Evolutionary conservation across 1,139 yeast genomes (phyloP).

Genomic region (Citeromyces hawaiiensis): DNA sequence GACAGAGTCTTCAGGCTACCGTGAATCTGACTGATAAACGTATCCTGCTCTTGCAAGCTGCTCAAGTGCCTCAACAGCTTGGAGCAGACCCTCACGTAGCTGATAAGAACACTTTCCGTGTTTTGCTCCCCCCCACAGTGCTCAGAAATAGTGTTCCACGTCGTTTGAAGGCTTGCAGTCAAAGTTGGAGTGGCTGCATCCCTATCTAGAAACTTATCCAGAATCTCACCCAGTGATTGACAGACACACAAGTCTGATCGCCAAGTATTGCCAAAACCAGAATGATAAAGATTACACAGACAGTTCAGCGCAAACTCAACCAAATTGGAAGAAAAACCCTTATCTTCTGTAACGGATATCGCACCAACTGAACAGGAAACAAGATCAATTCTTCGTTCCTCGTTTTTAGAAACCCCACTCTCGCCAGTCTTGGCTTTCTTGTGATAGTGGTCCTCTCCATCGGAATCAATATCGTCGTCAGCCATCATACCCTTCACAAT

Average conservation of each 20-base stretch:
- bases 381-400: neutral
- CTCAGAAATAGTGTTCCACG: neutral
- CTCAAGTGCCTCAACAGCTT: neutral
- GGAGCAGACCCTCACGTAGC: neutral
- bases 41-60: neutral
- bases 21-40: neutral
- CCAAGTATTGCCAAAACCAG: neutral
- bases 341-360: neutral
- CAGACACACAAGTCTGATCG: neutral
- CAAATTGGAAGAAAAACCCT: neutral
- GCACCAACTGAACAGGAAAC: neutral
- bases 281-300: neutral
- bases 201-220: neutral
- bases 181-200: neutral
- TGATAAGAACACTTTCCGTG: neutral
- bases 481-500: slow-evolving; percentile 21
- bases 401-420: neutral
- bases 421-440: slow-evolving; percentile 1
- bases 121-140: neutral
- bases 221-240: neutral
- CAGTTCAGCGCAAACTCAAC: neutral
- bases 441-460: neutral
- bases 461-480: slow-evolving; percentile 15
- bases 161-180: neutral
- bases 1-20: neutral